phyloP scores from a whole-genome alignment of 2,329 filamentous ascomycete genomes.

The Clonostachys solani region DNA sequence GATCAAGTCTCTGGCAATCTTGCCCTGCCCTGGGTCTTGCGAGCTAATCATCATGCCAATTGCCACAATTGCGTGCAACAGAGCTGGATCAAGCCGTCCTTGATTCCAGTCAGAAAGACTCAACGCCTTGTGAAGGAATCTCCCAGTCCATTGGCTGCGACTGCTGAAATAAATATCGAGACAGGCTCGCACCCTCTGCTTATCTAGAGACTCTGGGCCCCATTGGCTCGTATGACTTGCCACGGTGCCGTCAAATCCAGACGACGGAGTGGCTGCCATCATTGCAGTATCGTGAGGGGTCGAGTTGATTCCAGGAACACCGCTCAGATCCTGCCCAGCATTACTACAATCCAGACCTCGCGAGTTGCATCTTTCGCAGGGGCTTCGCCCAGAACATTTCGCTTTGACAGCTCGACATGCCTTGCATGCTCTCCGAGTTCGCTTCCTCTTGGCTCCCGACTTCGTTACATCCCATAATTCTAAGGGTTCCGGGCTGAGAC shows the following conservation, averaged over 20 bases:
- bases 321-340: too few species aligned
- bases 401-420: slow-evolving; percentile 25
- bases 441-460: slow-evolving; percentile 17
- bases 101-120: slow-evolving; percentile 15
- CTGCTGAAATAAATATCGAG: slow-evolving; percentile 15
- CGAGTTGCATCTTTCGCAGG: slow-evolving; percentile 21
- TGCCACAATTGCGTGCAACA: slow-evolving; percentile 13
- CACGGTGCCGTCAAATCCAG: too few species aligned
- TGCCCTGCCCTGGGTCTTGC: neutral
- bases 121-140: slow-evolving; percentile 12
- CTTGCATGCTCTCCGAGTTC: slow-evolving; percentile 18
- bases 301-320: too few species aligned
- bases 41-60: slow-evolving; percentile 3
- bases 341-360: slow-evolving; percentile 4
- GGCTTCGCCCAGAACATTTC: slow-evolving; percentile 23
- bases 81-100: slow-evolving; percentile 7
- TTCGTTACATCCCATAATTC: slow-evolving; percentile 10
- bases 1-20: slow-evolving; percentile 8
- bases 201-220: too few species aligned
- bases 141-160: slow-evolving; percentile 7
- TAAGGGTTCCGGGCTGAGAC: neutral
- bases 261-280: too few species aligned
- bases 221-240: too few species aligned
- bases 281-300: too few species aligned
- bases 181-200: too few species aligned